Evolutionary conservation across 2,329 filamentous ascomycete species (phyloP).

Genomic region (Gnomoniopsis smithogilvyi): DNA sequence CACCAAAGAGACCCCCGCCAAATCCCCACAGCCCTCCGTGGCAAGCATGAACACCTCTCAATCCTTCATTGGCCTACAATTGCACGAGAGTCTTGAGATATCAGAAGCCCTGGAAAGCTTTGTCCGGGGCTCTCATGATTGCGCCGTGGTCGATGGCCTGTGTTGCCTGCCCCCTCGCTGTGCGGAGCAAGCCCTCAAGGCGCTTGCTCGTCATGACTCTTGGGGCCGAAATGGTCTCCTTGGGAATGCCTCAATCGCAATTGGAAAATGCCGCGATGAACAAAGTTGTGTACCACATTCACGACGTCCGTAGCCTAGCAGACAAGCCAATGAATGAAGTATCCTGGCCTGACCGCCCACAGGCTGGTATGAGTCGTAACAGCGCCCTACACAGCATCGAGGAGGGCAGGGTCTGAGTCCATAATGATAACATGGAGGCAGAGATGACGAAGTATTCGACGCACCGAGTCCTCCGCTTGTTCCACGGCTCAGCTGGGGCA

Average conservation of each 20-base stretch:
- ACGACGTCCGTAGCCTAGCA: not conserved
- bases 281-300: not conserved
- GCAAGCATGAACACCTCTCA: not conserved
- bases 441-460: too few species aligned
- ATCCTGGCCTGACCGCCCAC: not conserved
- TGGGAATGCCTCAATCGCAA: not conserved
- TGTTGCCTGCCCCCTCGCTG: conserved; percentile 50
- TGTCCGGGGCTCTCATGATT: not conserved
- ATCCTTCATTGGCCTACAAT: not conserved
- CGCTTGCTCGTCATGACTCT: conserved; percentile 35
- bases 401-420: too few species aligned
- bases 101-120: not conserved
- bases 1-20: not conserved
- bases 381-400: not conserved
- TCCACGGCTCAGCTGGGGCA: not conserved
- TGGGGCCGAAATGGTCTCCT: not conserved
- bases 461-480: not conserved
- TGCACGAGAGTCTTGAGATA: not conserved
- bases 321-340: not conserved
- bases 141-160: conserved; percentile 18
- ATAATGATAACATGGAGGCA: too few species aligned
- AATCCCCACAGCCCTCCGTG: not conserved
- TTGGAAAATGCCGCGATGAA: not conserved
- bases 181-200: conserved; percentile 37
- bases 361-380: not conserved